A percentile compares a stretch with the other conserved stretches of the same genome.
These are phyloP conservation scores for Nannochloropsis gaditana DNA, from an alignment of 108 stramenopile genomes.

Conservation along the genomic window DNA sequence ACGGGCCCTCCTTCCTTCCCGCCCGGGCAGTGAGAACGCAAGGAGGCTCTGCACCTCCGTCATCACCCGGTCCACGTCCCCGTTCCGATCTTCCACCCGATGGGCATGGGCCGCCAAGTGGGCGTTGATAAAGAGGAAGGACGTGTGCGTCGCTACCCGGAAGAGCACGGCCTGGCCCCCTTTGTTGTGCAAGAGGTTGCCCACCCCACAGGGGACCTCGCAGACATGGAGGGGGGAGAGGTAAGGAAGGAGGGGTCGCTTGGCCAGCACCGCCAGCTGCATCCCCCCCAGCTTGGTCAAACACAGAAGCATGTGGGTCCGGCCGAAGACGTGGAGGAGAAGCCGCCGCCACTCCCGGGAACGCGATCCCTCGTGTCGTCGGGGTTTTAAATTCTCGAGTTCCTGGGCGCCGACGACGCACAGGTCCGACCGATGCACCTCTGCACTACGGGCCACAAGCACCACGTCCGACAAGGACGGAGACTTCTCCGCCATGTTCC, in stretches of 20 bases:
- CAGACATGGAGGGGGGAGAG: conserved; percentile 27
- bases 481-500: not conserved
- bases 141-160: conserved; percentile 43
- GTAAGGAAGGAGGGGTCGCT: not conserved
- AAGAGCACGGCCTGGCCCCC: conserved; percentile 55
- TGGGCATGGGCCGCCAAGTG: conserved; percentile 58
- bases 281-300: not conserved
- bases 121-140: conserved; percentile 55
- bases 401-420: not conserved
- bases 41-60: conserved; percentile 28
- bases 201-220: conserved; percentile 53
- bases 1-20: not conserved
- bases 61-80: conserved; percentile 21
- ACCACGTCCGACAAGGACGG: not conserved
- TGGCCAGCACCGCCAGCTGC: not conserved
- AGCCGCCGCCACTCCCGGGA: conserved; percentile 14
- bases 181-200: conserved; percentile 61
- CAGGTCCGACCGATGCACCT: not conserved
- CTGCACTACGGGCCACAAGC: not conserved
- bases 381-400: not conserved
- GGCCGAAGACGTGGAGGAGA: not conserved
- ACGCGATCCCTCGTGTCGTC: not conserved
- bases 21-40: no score
- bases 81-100: not conserved
- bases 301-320: not conserved